These are phyloP conservation scores for Penicillium daleae DNA, from an alignment of 495 filamentous ascomycete genomes.

Conservation along the genomic window DNA sequence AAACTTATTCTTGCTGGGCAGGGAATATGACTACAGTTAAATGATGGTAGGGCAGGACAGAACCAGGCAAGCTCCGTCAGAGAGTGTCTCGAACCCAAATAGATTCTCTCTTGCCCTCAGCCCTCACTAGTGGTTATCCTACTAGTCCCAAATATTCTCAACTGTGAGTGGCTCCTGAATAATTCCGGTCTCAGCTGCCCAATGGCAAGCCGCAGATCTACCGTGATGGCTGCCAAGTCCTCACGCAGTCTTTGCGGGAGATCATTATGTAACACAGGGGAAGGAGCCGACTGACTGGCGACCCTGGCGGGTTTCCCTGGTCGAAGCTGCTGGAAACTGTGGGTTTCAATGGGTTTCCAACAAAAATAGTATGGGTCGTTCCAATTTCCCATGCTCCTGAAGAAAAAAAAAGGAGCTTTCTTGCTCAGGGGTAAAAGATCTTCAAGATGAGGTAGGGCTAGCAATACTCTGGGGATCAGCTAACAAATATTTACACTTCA, in stretches of 20 bases:
- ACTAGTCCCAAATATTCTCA: not conserved
- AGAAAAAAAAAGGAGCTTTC: slow-evolving; percentile 1
- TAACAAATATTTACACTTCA: not conserved
- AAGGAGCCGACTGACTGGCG: slow-evolving; percentile 10
- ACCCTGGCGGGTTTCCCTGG: slow-evolving; percentile 18
- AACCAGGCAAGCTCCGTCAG: not conserved
- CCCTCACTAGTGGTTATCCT: not conserved
- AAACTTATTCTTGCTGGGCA: not conserved
- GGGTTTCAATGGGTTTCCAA: slow-evolving; percentile 2
- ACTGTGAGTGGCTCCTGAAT: not conserved
- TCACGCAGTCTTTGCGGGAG: slow-evolving; percentile 10
- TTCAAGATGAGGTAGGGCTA: not conserved
- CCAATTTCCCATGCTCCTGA: not conserved
- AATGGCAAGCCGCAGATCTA: slow-evolving; percentile 24
- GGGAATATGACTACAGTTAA: not conserved
- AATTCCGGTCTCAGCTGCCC: slow-evolving; percentile 16
- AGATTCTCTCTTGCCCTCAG: not conserved
- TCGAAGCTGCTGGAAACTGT: slow-evolving; percentile 26
- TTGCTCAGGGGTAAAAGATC: not conserved
- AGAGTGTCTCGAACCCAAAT: slow-evolving; percentile 8
- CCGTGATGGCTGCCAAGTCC: slow-evolving; percentile 23
- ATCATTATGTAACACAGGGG: slow-evolving; percentile 34
- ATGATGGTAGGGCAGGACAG: not conserved
- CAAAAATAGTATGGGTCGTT: slow-evolving; percentile 4
- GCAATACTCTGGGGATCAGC: not conserved